A percentile compares a stretch with the other conserved stretches of the same genome.
Evolutionary conservation across 75 land plant genomes (phyloP).

Genomic region (Chamaecyparis obtusa): DNA sequence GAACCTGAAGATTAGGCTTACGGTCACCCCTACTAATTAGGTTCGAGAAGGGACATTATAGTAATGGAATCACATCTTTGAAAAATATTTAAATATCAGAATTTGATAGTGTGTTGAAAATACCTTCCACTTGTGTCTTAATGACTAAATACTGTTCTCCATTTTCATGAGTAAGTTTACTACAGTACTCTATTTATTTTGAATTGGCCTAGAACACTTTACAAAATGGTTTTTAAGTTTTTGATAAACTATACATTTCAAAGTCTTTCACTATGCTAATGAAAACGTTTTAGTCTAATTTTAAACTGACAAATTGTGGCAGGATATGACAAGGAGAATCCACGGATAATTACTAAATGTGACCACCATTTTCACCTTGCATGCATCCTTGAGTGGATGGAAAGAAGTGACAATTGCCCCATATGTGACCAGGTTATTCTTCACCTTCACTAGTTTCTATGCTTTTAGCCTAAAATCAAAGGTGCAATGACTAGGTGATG

Average conservation of each 20-base stretch:
- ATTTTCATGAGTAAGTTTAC: neutral
- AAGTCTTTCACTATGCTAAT: neutral
- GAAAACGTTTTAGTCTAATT: neutral
- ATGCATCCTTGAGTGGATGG: constrained; percentile 80
- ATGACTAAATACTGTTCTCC: neutral
- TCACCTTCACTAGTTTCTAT: neutral
- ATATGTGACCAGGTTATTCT: constrained; percentile 43
- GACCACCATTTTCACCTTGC: constrained; percentile 61
- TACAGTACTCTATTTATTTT: neutral
- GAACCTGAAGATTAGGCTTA: too few relatives aligned
- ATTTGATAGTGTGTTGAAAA: too few relatives aligned
- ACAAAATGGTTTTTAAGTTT: neutral
- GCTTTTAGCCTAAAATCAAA: neutral
- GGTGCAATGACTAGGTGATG: neutral
- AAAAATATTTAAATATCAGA: too few relatives aligned
- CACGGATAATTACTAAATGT: constrained; percentile 46
- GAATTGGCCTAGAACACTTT: neutral
- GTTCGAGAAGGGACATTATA: too few relatives aligned
- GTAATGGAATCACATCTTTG: too few relatives aligned
- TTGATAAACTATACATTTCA: neutral
- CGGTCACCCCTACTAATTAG: too few relatives aligned
- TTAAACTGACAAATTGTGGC: neutral
- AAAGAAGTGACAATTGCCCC: constrained; percentile 51
- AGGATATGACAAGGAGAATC: constrained; percentile 52
- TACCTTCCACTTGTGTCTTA: neutral